Percentiles rank a stretch among this genome's conserved stretches.
Conservation (phyloP, 2,329 filamentous ascomycete species). For the Pseudogymnoascus sp. region DNA sequence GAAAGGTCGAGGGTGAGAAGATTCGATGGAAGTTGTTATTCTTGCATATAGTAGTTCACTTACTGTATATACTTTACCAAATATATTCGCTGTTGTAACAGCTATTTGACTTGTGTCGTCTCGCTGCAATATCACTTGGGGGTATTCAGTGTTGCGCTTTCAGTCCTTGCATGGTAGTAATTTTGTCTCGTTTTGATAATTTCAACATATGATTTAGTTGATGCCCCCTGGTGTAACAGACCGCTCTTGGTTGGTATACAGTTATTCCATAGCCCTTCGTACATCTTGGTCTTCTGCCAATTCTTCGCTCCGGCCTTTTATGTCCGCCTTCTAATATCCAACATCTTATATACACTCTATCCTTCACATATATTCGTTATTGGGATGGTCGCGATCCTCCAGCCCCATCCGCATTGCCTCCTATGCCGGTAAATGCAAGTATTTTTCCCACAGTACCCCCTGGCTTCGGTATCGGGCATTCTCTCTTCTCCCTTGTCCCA, state of each 20-base stretch:
- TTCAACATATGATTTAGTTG: constrained; percentile 1
- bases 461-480: constrained; percentile 91
- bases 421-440: constrained; percentile 50
- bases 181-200: not conserved
- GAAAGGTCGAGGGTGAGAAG: not conserved
- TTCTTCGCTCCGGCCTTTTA: not conserved
- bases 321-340: not conserved
- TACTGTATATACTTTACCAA: constrained; percentile 7
- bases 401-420: not conserved
- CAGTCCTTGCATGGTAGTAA: not conserved
- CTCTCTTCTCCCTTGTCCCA: constrained; percentile 43
- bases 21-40: not conserved
- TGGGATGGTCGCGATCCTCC: not conserved
- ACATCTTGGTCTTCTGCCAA: not conserved
- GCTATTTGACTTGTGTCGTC: not conserved
- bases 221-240: not conserved
- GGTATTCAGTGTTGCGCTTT: not conserved
- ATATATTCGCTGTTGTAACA: not conserved
- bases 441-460: constrained; percentile 67
- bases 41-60: constrained; percentile 6
- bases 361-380: constrained; percentile 3
- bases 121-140: too few species aligned
- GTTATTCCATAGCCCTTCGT: not conserved
- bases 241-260: constrained; percentile 3
- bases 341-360: not conserved